Percentiles rank a stretch among this genome's conserved stretches.
phyloP scores from a whole-genome alignment of 306 rosid species.

The Echinosophora koreensis region DNA sequence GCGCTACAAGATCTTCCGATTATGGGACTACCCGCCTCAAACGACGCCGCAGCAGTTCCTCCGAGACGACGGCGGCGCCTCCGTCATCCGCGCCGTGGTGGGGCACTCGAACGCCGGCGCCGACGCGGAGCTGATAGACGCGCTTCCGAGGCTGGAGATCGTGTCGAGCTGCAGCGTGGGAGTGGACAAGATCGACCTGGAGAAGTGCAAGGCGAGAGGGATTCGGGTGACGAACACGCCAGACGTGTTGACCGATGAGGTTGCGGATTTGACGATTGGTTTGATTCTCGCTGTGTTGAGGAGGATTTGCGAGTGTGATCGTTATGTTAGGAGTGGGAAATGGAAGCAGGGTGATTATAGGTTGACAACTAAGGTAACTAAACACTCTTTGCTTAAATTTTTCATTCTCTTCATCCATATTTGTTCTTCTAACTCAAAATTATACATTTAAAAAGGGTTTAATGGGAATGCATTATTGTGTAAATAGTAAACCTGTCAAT shows the following conservation, averaged over 20 bases:
- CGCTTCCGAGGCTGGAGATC: constrained; percentile 79
- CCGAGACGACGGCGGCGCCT: constrained; percentile 53
- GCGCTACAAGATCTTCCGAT: constrained; percentile 70
- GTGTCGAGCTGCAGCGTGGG: constrained; percentile 80
- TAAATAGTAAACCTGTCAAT: too few relatives aligned
- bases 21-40: constrained; percentile 55
- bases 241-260: constrained; percentile 87
- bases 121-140: constrained; percentile 62
- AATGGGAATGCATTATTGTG: too few relatives aligned
- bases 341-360: constrained; percentile 80
- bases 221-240: constrained; percentile 82
- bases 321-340: constrained; percentile 67
- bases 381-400: background rate
- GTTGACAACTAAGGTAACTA: constrained; percentile 72
- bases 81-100: constrained; percentile 70
- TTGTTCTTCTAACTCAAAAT: too few relatives aligned
- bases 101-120: constrained; percentile 58
- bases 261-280: constrained; percentile 76
- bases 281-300: constrained; percentile 65
- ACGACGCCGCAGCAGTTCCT: constrained; percentile 43
- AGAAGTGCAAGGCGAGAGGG: constrained; percentile 67
- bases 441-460: too few relatives aligned
- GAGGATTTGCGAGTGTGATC: constrained; percentile 69
- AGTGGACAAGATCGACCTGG: constrained; percentile 71
- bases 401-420: background rate